Percentiles rank a stretch among this genome's conserved stretches.
These are phyloP conservation scores for Trichosporon sp. DNA, from an alignment of 1,284 basidiomycete genomes.

Conservation along the genomic window DNA sequence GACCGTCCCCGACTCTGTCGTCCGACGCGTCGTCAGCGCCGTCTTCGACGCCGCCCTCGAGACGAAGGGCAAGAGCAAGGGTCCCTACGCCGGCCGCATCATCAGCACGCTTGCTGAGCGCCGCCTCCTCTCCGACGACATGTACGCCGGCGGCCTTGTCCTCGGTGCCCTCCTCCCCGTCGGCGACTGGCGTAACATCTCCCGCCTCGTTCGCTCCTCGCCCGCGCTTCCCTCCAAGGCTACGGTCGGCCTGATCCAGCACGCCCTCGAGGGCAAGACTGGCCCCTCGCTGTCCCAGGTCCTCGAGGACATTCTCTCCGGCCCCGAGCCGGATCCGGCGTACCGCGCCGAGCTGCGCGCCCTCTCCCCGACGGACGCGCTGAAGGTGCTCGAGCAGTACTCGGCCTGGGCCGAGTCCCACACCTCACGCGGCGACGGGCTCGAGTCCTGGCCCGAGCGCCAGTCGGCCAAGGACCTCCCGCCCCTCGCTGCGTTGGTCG, in stretches of 20 bases:
- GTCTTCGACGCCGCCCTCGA: conserved; percentile 39
- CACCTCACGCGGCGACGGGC: conserved; percentile 37
- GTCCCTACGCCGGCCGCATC: conserved; percentile 42
- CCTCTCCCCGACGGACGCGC: conserved; percentile 45
- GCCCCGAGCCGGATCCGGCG: conserved; percentile 46
- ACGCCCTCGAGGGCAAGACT: conserved; percentile 29
- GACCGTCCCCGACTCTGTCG: conserved; percentile 22
- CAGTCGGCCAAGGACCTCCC: conserved; percentile 21
- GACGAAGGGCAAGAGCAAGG: conserved; percentile 26
- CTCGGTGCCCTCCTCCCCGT: conserved; percentile 43
- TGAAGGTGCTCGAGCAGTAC: conserved; percentile 39
- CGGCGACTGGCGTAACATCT: conserved; percentile 40
- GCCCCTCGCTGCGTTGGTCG: conserved; percentile 32
- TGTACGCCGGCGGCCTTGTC: conserved; percentile 47
- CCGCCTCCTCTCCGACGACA: conserved; percentile 42
- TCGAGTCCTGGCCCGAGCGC: conserved; percentile 43
- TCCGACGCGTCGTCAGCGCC: conserved; percentile 27
- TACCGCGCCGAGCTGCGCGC: conserved; percentile 47
- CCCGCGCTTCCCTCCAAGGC: conserved; percentile 44
- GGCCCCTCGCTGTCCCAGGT: conserved; percentile 32
- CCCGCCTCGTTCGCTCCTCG: conserved; percentile 30
- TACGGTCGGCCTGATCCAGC: conserved; percentile 40
- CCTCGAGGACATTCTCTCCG: conserved; percentile 39
- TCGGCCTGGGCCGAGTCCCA: conserved; percentile 44
- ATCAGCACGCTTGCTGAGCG: conserved; percentile 39